Base-by-base conservation (phyloP, 768 basidiomycete species). In the Boletus sp. region DNA sequence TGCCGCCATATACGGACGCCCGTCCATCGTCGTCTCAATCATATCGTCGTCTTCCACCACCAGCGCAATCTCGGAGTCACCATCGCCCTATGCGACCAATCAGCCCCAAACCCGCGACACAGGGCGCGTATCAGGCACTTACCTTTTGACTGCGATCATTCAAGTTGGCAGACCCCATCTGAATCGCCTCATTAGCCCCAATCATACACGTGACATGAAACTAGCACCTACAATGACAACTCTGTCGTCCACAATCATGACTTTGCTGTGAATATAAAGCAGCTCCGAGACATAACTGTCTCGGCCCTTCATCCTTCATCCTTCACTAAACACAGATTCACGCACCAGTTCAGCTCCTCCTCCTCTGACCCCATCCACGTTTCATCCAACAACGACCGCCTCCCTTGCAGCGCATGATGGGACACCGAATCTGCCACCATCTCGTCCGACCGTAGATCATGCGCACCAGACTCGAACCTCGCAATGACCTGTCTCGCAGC, bases 231-330 rank as follows among this genome's bases (percentile, higher is more conserved):
- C 90, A 59, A 98, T 92, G 42, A 97, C 93, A 34, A 86, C 79
- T 32, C 83, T 79, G 66, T 98, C 95, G 64, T 97, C 95, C 34
- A 97, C 91, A 50, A 96, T 90, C 94, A 97, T 96, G 25, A 96
- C 68, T 75, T 93, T 93, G 23, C 83, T 84, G 67, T 93, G 91
- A 54, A 93, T 92, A 62, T 93, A 93, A 21, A 88, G 71, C 61
- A 88, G 57, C 71, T 91, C 87, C n/a, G 86, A 84, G 19, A 90
- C 83, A 70, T 90, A 92, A 50, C 88, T 88, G 57, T 27, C n/a
- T 34, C 63, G 0, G 2, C 11, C 52, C 52, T 53, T 64, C 23
- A 64, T 55, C 27, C 15, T 25, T n/a, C 40, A 30, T 30, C 4
- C 34, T 13, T 33, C 38, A 45, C n/a, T 21, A n/a, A 44, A 56